Evolutionary conservation across 2,329 filamentous ascomycete species (phyloP), one percentile per base, ranked within the genome.

Genomic region (Diplodia seriata): DNA sequence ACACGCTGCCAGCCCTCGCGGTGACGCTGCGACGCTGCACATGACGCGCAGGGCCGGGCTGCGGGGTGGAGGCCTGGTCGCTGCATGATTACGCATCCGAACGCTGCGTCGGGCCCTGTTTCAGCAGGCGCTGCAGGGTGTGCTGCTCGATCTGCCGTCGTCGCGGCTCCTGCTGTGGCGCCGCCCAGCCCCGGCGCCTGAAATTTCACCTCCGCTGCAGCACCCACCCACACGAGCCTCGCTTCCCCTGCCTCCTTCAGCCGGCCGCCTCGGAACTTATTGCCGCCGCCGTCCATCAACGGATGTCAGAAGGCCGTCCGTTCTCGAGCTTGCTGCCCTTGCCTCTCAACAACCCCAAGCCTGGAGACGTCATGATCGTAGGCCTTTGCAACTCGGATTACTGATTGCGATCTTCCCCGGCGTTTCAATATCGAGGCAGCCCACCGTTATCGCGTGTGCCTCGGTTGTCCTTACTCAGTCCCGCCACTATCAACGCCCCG

Each of bases 61-160:
- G 40, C 57, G 12, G 20, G 8, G 11, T 38, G 40, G 40, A 33
- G 53, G 12, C 23, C 51, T 56, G 15, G 54, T 23, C 18, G 33
- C 54, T 63, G 59, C 59, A 63, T 50, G 59, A 63, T 63, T 63
- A 63, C 59, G 59, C 59, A 63, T 43, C n/a, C 47, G 59, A 36
- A 38, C 59, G 26, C 59, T 20, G 59, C 47, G 59, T 50, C 59
- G 59, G 59, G 59, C 59, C 47, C 59, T 51, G 59, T 63, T 63
- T 63, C 59, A 63, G 59, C 59, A 63, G 8, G 43, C 59, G 59
- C 59, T 51, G 59, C 59, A 63, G 40, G 59, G 56, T 47, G 56
- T 59, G 38, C 56, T n/a, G 40, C 59, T 50, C 33, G 59, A 62
- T 62, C 59, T 63, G 43, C 47, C 33, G 20, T n/a, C 33, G 36